Evolutionary conservation across 148 eudicot genomes (phyloP), one percentile per base, ranked within the genome.

Genomic region (Fagopyrum tataricum): DNA sequence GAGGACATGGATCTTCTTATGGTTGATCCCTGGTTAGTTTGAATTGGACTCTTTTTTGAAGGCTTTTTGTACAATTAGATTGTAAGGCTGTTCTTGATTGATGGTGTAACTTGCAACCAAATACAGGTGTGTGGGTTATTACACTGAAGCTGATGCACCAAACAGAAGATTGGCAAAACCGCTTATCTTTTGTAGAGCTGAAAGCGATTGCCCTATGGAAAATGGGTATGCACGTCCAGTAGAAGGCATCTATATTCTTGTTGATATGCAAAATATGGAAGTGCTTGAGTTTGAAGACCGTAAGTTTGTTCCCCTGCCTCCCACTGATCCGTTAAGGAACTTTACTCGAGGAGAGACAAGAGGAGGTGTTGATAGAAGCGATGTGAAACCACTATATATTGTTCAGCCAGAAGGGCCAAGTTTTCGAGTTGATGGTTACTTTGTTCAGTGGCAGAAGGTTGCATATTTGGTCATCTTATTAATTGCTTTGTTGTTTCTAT

Each of bases 141-240:
- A 94, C 66, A 83, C 90, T 75, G 95, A 95, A 46, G 86, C 86
- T 76, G 99, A 95, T 84, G 83, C 97, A 43, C 99, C 99, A 56
- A 87, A 84, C 48, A 95, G 94, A 51, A 84, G 99, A 61, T 90
- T 95, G 40, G 97, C 99, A 21, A 95, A 91, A 77, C 99, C 99
- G 43, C 96, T 95, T 61, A 86, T 95, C 73, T 96, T 96, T 67
- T 96, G 99, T 77, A 84, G 96, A 85, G 90, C 94, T 44, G 99
- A 96, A 82, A 96, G 99, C 74, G 97, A 96, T 74, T 90, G 99
- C 71, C 99, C 99, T 7, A 81, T 96, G 92, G 99, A 96, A 80
- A 96, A 96, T 80, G 99, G 99, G 44, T 96, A 96, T 84, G 99
- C 99, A 74, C 90, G 99, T 9, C 99, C 99, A 59, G 97, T 96